phyloP scores from a whole-genome alignment of 208 protist genomes.

The Trypanosoma conorhini region DNA sequence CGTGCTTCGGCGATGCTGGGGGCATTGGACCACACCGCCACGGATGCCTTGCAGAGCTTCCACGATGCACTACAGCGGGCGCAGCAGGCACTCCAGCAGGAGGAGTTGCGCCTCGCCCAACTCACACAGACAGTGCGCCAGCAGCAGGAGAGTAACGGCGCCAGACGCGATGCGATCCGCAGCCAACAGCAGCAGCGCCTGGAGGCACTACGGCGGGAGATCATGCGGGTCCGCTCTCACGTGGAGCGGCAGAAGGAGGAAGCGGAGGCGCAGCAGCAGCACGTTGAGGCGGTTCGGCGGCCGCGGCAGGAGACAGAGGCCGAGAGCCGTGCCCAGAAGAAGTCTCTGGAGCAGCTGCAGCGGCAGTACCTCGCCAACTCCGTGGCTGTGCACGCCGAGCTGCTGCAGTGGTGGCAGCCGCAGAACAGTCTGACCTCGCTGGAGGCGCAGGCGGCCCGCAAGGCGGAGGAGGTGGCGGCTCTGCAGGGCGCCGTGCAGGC shows the following conservation, averaged over 20 bases:
- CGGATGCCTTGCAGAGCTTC: constrained; percentile 46
- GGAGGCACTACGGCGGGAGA: constrained; percentile 41
- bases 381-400: constrained; percentile 9
- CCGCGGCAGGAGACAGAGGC: constrained; percentile 25
- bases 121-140: constrained; percentile 19
- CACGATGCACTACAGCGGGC: constrained; percentile 36
- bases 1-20: constrained; percentile 30
- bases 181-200: constrained; percentile 33
- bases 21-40: constrained; percentile 34
- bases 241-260: constrained; percentile 24
- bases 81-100: constrained; percentile 38
- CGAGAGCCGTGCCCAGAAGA: constrained; percentile 4
- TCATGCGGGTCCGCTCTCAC: constrained; percentile 29
- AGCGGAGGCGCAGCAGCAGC: constrained; percentile 7
- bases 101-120: constrained; percentile 30
- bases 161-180: constrained; percentile 12
- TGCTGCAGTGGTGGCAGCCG: constrained; percentile 12
- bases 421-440: constrained; percentile 5
- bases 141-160: constrained; percentile 19
- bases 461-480: constrained; percentile 17
- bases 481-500: constrained; percentile 24
- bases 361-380: constrained; percentile 14
- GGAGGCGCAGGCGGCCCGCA: not conserved
- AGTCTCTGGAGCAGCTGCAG: constrained; percentile 17
- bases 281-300: constrained; percentile 35